phyloP scores from a whole-genome alignment of 345 rosid species.

The Rhodamnia argentea region DNA sequence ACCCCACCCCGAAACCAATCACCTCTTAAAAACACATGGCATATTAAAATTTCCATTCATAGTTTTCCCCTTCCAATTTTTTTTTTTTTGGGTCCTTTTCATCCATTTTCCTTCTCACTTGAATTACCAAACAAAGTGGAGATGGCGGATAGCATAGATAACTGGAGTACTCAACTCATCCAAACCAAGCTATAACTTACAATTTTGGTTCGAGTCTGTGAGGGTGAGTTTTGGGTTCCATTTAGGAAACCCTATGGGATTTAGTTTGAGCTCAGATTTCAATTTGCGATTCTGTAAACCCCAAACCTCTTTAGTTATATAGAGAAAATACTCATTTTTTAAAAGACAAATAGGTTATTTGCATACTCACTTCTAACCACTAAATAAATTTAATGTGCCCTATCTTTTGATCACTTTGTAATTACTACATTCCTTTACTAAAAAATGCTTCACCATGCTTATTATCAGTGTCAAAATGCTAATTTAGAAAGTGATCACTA shows the following conservation, averaged over 20 bases:
- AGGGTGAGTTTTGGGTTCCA: background rate
- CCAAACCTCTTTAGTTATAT: background rate
- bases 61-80: background rate
- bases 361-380: background rate
- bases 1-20: background rate
- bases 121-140: background rate
- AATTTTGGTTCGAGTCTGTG: background rate
- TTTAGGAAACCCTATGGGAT: background rate
- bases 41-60: background rate
- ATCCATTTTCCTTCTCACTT: background rate
- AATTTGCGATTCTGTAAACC: background rate
- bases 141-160: background rate
- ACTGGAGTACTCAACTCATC: background rate
- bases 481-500: background rate
- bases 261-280: background rate
- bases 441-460: background rate
- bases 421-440: background rate
- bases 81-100: background rate
- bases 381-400: background rate
- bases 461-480: background rate
- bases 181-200: background rate
- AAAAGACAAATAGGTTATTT: background rate
- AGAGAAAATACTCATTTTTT: background rate
- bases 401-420: background rate
- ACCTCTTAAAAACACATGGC: fast-evolving